phyloP scores from a whole-genome alignment of 495 filamentous ascomycete genomes.

The Aspergillus saccharolyticus region DNA sequence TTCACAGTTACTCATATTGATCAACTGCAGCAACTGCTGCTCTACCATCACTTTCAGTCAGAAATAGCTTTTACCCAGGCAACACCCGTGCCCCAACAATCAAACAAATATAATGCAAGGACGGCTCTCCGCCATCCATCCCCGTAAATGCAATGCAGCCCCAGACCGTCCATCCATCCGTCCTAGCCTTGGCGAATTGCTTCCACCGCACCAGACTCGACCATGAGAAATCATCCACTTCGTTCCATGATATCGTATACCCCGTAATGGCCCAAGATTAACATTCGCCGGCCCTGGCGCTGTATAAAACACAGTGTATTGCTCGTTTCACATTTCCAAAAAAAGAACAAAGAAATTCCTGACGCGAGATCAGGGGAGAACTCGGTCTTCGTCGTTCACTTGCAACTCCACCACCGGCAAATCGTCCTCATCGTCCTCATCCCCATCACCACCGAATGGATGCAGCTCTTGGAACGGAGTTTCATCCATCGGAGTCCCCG shows the following conservation, averaged over 20 bases:
- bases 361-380: slow-evolving; percentile 19
- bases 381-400: slow-evolving; percentile 36
- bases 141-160: slow-evolving; percentile 4
- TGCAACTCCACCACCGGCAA: slow-evolving; percentile 44
- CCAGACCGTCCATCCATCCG: not conserved
- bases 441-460: slow-evolving; percentile 26
- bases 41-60: not conserved
- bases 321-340: slow-evolving; percentile 22
- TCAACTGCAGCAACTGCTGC: not conserved
- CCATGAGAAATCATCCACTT: not conserved
- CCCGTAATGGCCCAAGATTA: not conserved
- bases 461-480: slow-evolving; percentile 34
- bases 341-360: slow-evolving; percentile 8
- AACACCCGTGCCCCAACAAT: not conserved
- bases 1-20: too few relatives aligned
- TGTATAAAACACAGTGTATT: slow-evolving; percentile 10
- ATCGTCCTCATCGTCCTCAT: slow-evolving; percentile 37
- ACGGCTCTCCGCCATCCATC: slow-evolving; percentile 1
- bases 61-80: not conserved
- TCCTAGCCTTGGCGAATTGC: not conserved
- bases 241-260: slow-evolving; percentile 1
- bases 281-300: slow-evolving; percentile 5
- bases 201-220: not conserved
- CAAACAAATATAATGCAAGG: not conserved
- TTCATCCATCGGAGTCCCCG: slow-evolving; percentile 29